phyloP scores from a whole-genome alignment of 768 basidiomycete species.

The Porphyrellus cyaneotinctus region DNA sequence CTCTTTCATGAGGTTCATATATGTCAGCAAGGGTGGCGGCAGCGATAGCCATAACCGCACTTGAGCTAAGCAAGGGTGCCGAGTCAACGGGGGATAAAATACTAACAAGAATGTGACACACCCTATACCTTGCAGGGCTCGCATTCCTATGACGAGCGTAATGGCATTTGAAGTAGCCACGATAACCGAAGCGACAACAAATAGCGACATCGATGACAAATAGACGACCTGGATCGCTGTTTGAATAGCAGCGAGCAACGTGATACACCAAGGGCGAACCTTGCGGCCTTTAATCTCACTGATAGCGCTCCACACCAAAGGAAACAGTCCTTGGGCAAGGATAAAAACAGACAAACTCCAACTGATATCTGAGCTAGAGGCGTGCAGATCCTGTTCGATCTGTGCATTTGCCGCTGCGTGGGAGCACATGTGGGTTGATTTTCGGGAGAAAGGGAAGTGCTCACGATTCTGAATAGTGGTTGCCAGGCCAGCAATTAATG shows the following conservation, averaged over 20 bases:
- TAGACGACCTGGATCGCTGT: constrained; percentile 46
- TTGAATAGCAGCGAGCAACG: not conserved
- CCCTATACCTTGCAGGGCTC: constrained; percentile 62
- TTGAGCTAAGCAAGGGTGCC: constrained; percentile 39
- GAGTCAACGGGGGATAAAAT: not conserved
- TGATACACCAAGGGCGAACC: constrained; percentile 30
- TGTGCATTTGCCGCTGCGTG: constrained; percentile 60
- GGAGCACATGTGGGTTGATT: not conserved
- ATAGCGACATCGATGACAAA: constrained; percentile 48
- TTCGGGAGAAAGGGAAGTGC: not conserved
- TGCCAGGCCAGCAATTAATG: constrained; percentile 26
- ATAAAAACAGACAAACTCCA: constrained; percentile 69
- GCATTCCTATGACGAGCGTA: constrained; percentile 59
- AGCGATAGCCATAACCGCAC: constrained; percentile 67
- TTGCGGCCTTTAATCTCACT: constrained; percentile 77
- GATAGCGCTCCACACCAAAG: constrained; percentile 64
- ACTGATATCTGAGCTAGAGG: constrained; percentile 60
- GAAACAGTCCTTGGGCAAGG: constrained; percentile 62
- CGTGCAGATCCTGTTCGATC: constrained; percentile 57
- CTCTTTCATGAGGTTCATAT: constrained; percentile 74
- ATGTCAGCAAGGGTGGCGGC: constrained; percentile 79
- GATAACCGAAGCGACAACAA: constrained; percentile 52
- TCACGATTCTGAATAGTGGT: constrained; percentile 28
- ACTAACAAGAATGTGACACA: constrained; percentile 19
- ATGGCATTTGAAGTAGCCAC: constrained; percentile 58